Evolutionary conservation across 345 rosid genomes (phyloP), one percentile per base, ranked within the genome.

Genomic region (Cardamine occulta): DNA sequence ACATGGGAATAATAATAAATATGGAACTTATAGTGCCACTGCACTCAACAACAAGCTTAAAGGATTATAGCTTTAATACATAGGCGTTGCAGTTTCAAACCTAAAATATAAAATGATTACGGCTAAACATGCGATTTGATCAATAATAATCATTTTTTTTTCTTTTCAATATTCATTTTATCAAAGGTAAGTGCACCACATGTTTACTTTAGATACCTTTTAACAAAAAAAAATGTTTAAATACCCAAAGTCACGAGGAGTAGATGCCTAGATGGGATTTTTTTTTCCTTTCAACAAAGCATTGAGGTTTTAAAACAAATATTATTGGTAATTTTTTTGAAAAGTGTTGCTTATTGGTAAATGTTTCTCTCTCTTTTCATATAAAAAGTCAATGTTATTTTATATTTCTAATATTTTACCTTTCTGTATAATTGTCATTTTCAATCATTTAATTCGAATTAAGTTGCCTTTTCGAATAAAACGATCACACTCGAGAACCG

Each of bases 381-480:
- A 31, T 5, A 7, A 52, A 69, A 65, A 66, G 73, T 74, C 73
- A 57, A 58, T 18, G 6, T 67, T 49, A 13, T 63, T 45, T 45
- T n/a, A 45, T 45, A 6, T 45, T 45, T 44, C 18, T 44, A 15
- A 44, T 44, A 14, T 44, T 6, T n/a, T 45, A 45, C 70, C 57
- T 68, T 74, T 74, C 32, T 66, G 34, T 37, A 47, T 68, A 52
- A 69, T 52, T 62, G 58, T 68, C 64, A 53, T 76, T 68, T 76
- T 76, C 70, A 76, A 69, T 68, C 74, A 76, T 76, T 76, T 68
- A 68, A 68, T 76, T 76, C 57, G 56, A 76, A 76, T 31, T 61
- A 23, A 35, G 15, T 52, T 42, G 7, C 74, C 26, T 76, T 76
- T 75, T 61, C 62, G 64, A 68, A 69, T 45, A 37, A 15, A 68